These are phyloP conservation scores for Lodderomyces elongisporus DNA, from an alignment of 1,139 yeast genomes.

Conservation along the genomic window DNA sequence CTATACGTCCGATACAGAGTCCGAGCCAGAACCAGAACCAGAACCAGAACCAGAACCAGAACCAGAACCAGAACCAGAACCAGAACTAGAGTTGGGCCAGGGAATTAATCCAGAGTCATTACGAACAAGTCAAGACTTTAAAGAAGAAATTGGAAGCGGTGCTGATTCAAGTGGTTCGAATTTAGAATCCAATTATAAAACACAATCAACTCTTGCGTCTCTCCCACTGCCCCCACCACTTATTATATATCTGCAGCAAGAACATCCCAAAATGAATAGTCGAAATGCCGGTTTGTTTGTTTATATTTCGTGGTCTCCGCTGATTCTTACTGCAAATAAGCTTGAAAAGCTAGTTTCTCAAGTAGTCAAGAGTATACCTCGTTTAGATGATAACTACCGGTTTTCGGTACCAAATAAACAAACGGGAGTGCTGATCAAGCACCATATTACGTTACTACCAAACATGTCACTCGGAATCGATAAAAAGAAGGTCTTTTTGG, in stretches of 20 bases:
- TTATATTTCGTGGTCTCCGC: slow-evolving; percentile 11
- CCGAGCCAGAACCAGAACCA: slow-evolving; percentile 4
- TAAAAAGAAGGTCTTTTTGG: no score
- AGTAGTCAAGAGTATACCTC: slow-evolving; percentile 5
- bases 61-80: not conserved
- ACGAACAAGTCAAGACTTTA: no score
- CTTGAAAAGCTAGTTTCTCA: slow-evolving; percentile 5
- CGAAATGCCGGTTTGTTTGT: slow-evolving; percentile 5
- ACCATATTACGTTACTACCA: no score
- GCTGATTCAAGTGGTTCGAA: no score
- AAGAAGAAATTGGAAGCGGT: no score
- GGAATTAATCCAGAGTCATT: not conserved
- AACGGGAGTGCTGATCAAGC: slow-evolving; percentile 4
- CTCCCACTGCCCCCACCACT: no score
- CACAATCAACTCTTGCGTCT: no score
- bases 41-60: not conserved
- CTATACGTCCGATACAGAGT: slow-evolving; percentile 10
- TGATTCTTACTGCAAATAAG: slow-evolving; percentile 1
- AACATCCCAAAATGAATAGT: slow-evolving; percentile 6
- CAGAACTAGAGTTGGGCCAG: not conserved
- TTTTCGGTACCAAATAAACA: slow-evolving; percentile 8
- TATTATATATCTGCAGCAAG: slow-evolving; percentile 13
- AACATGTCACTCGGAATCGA: no score
- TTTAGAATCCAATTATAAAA: no score
- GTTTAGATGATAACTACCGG: slow-evolving; percentile 7